Base-by-base conservation (phyloP, 2,329 filamentous ascomycete genomes). In the Ophiostoma pallidulum region DNA sequence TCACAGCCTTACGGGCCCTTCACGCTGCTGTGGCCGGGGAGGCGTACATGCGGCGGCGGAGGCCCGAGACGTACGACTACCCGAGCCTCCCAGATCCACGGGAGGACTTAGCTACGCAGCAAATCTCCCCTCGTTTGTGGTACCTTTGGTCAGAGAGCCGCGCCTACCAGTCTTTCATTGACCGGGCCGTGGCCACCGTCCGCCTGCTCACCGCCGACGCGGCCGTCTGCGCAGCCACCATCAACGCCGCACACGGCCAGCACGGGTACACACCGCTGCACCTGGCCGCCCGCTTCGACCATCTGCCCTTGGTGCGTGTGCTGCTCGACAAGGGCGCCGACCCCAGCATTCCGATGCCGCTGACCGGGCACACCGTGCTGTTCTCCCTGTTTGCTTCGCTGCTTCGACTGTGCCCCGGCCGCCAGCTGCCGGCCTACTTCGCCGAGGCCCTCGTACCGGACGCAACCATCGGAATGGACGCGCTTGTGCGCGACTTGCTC, bases 191-290 rank as follows among this genome's bases (percentile, higher is more conserved):
- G 22, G 29, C 24, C 31, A 37, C 40, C 20, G 38, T 47, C 12
- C 31, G 22, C 28, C 38, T 47, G 31, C 18, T 47, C 20, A 47
- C 45, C 8, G 38, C 45, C 38, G 38, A 47, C 45, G 16, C 18
- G 2, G 38, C 45, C 32, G 40, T 47, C 32, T 41, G 45, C 38
- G 45, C 45, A 8, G 45, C 45, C 19, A 47, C 45, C 19, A 41
- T 47, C 38, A 41, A 47, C 32, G 38, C 45, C 45, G 18, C 38
- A 7, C 22, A 38, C 24, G 28, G 12, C 36, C 33, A 46, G n/a
- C 44, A 24, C 12, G 19, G 24, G 45, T 41, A 47, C 45, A 41
- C 45, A 13, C 45, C 45, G 22, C 38, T 47, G 38, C 38, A 41
- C 38, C 19, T 47, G 38, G 45, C 28, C 19, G 26, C 45, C 24